A percentile compares a stretch with the other conserved stretches of the same genome.
These are phyloP conservation scores for Psidium guajava DNA, from an alignment of 345 rosid species.

Conservation along the genomic window DNA sequence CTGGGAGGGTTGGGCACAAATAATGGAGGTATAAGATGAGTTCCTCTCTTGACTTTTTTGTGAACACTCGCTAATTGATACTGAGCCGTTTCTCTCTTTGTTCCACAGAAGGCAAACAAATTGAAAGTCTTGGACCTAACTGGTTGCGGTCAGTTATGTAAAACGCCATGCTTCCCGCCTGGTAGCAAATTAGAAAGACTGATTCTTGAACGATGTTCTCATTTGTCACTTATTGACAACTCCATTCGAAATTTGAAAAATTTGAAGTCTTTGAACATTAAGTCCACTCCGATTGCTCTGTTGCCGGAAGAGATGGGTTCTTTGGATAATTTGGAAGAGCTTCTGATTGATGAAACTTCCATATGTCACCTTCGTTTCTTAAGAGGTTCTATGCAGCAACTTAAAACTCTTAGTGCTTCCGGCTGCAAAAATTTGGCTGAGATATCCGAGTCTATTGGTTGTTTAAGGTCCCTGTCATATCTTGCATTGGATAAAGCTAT, in stretches of 20 bases:
- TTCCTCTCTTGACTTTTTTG: neutral
- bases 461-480: neutral
- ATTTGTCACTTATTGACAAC: neutral
- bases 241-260: neutral
- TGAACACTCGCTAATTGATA: no score
- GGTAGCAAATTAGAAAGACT: neutral
- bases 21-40: neutral
- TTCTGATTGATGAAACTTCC: neutral
- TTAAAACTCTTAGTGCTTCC: neutral
- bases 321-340: neutral
- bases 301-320: neutral
- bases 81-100: neutral
- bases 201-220: neutral
- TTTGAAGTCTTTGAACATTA: slow-evolving; percentile 2
- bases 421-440: neutral
- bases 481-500: neutral
- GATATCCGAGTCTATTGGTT: neutral
- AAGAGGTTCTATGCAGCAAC: neutral
- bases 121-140: neutral
- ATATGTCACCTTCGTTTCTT: neutral
- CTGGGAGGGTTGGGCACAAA: neutral
- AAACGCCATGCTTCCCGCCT: neutral
- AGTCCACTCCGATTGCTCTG: neutral
- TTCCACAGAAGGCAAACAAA: neutral
- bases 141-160: neutral